These are phyloP conservation scores for Leccinum boreale DNA, from an alignment of 768 basidiomycete species.

Conservation along the genomic window DNA sequence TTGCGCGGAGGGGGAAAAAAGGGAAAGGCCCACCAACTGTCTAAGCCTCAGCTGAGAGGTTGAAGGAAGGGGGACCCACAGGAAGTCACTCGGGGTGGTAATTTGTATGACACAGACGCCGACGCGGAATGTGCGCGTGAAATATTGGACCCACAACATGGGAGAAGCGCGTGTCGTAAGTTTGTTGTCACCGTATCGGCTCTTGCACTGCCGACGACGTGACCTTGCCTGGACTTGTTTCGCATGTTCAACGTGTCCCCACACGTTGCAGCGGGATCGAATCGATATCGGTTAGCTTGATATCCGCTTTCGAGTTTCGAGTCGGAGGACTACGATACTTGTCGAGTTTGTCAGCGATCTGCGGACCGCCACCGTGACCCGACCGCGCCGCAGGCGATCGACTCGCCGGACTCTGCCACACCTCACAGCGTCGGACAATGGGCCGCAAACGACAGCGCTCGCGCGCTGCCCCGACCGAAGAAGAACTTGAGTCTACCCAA, in stretches of 20 bases:
- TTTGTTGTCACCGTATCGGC: not conserved
- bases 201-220: not conserved
- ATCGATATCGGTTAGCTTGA: too few species aligned
- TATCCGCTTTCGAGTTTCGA: too few species aligned
- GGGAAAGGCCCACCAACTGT: not conserved
- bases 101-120: not conserved
- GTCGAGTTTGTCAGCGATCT: not conserved
- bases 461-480: slow-evolving; percentile 34
- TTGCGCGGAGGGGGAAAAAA: not conserved
- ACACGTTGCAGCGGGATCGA: not conserved
- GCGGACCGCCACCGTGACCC: too few species aligned
- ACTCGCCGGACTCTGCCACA: not conserved
- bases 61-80: not conserved
- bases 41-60: not conserved
- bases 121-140: not conserved
- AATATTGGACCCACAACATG: not conserved
- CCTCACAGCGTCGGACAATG: slow-evolving; percentile 8
- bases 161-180: not conserved
- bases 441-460: slow-evolving; percentile 48
- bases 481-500: slow-evolving; percentile 15
- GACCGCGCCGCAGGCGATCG: too few species aligned
- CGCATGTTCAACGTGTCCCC: not conserved
- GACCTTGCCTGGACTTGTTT: not conserved
- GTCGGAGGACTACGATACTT: too few species aligned
- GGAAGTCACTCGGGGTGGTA: not conserved